Conservation (phyloP, 805 yeast species). For the Yarrowia deformans region DNA sequence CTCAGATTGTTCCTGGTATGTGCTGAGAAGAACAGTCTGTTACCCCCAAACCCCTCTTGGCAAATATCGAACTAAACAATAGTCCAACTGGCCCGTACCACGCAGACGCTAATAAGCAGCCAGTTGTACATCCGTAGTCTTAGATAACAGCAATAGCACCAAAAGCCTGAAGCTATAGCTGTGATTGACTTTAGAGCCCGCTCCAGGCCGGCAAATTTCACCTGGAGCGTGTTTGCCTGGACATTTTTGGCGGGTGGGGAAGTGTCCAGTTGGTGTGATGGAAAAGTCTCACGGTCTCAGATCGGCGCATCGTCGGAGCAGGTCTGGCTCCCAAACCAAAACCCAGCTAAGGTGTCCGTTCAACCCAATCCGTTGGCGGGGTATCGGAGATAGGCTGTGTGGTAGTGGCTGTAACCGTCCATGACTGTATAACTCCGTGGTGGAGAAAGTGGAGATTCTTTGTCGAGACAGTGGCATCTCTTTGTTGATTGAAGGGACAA, state of each 20-base stretch:
- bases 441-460: too few relatives aligned
- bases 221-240: neutral
- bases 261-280: neutral
- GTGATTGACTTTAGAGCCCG: too few relatives aligned
- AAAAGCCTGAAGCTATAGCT: neutral
- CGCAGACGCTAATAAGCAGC: too few relatives aligned
- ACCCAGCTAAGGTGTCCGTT: neutral
- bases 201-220: neutral
- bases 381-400: neutral
- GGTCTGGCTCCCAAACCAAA: neutral
- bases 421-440: too few relatives aligned
- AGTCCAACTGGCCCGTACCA: neutral
- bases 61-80: neutral
- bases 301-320: constrained; percentile 17
- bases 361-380: neutral
- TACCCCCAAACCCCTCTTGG: neutral
- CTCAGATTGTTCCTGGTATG: too few relatives aligned
- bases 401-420: too few relatives aligned
- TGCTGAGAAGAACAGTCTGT: too few relatives aligned
- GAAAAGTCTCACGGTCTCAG: constrained; percentile 13
- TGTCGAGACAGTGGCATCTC: too few relatives aligned
- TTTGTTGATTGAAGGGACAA: neutral
- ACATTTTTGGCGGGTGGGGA: neutral
- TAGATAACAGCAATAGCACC: neutral
- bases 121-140: too few relatives aligned